Evolutionary conservation across 192 early-diverging fungal species (phyloP).

Genomic region (Oehlia diaphana): DNA sequence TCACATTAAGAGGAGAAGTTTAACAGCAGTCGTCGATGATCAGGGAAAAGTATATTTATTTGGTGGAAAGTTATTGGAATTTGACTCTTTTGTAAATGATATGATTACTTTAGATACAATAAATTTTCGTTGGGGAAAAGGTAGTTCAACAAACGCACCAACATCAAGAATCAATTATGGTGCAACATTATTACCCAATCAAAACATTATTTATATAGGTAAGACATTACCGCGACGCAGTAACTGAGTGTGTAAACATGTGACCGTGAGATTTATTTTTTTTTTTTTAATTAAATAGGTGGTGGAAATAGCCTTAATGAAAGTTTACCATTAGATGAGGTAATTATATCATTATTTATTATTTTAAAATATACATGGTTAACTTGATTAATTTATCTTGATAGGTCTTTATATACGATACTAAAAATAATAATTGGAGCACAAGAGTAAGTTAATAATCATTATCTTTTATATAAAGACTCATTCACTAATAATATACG

Average conservation of each 20-base stretch:
- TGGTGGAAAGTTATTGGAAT: not conserved
- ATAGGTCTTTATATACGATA: not conserved
- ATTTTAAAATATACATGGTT: not conserved
- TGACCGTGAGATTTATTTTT: too few species aligned
- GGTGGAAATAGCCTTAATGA: not conserved
- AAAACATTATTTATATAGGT: not conserved
- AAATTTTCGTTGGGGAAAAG: not conserved
- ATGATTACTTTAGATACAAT: not conserved
- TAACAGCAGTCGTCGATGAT: not conserved
- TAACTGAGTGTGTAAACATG: too few species aligned
- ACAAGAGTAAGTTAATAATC: not conserved
- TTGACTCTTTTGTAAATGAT: not conserved
- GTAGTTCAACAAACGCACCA: not conserved
- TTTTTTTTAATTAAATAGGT: too few species aligned
- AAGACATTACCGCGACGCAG: too few species aligned
- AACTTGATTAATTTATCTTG: not conserved
- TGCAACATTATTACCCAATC: not conserved
- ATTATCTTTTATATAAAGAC: not conserved
- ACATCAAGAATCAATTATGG: not conserved
- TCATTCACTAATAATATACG: too few species aligned
- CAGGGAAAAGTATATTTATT: not conserved
- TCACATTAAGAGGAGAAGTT: not conserved
- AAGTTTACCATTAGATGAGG: not conserved
- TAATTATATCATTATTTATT: not conserved
- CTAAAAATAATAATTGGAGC: not conserved